A percentile compares a stretch with the other conserved stretches of the same genome.
These are phyloP conservation scores for Eucalyptus tenuipes DNA, from an alignment of 345 rosid genomes.

Conservation along the genomic window DNA sequence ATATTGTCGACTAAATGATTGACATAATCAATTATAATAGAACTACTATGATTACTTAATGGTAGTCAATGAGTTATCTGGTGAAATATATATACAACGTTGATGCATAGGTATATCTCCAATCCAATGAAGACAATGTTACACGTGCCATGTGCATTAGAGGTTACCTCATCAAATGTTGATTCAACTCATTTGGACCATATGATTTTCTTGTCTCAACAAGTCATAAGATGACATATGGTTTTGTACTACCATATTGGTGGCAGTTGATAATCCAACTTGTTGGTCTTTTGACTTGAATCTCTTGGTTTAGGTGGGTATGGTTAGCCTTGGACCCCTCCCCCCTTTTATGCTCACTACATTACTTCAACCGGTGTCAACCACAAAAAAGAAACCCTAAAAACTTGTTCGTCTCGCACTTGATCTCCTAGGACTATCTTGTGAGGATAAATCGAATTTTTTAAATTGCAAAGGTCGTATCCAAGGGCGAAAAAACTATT, in stretches of 20 bases:
- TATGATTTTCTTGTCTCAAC: neutral
- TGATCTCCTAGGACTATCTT: neutral
- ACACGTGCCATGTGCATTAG: neutral
- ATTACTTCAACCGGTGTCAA: neutral
- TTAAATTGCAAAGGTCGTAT: neutral
- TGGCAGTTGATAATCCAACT: conserved; percentile 16
- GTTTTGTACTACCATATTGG: neutral
- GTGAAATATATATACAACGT: neutral
- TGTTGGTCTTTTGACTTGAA: conserved; percentile 20
- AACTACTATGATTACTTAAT: neutral
- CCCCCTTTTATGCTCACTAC: neutral
- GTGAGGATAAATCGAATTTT: neutral
- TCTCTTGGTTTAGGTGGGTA: conserved; percentile 22
- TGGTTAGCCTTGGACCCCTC: neutral
- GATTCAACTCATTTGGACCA: neutral
- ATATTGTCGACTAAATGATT: neutral
- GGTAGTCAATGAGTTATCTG: neutral
- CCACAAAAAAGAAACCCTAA: neutral
- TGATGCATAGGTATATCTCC: neutral
- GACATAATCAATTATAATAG: neutral
- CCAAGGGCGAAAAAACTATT: neutral
- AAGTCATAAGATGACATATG: neutral
- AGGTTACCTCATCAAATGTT: neutral
- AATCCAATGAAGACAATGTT: neutral
- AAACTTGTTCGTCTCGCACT: neutral